A percentile compares a stretch with the other conserved stretches of the same genome.
Evolutionary conservation across 192 early-diverging fungal species (phyloP).

Genomic region (Podila horticola): DNA sequence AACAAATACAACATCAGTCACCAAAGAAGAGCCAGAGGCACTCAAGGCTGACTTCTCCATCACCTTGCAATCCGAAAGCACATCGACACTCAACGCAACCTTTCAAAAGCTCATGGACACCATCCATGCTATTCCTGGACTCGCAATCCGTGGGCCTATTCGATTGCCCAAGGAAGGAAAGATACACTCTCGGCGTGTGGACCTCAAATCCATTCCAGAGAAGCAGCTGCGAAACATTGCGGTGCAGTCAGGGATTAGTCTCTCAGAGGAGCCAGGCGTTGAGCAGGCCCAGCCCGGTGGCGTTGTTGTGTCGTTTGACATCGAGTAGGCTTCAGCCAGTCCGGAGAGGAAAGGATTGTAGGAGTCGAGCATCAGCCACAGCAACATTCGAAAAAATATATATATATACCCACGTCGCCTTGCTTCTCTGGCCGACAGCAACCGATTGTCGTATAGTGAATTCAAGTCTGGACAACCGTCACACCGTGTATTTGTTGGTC

Average conservation of each 20-base stretch:
- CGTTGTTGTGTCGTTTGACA: constrained; percentile 32
- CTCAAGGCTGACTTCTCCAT: constrained; percentile 46
- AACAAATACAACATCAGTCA: neutral
- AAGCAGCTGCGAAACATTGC: constrained; percentile 17
- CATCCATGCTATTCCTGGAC: constrained; percentile 24
- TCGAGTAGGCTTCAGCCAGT: constrained; percentile 17
- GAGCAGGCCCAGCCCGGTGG: constrained; percentile 27
- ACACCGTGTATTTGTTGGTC: too few species aligned
- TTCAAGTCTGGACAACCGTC: too few species aligned
- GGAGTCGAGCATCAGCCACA: neutral
- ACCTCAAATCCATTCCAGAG: constrained; percentile 40
- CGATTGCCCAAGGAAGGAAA: constrained; percentile 44
- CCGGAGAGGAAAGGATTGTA: neutral
- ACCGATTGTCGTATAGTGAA: too few species aligned
- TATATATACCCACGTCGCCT: too few species aligned
- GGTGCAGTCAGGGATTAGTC: constrained; percentile 19
- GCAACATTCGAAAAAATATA: too few species aligned
- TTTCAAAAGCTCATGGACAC: constrained; percentile 41
- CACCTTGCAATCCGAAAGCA: constrained; percentile 39
- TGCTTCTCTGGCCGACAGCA: too few species aligned
- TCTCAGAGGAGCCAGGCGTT: constrained; percentile 20
- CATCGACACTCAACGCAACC: constrained; percentile 23
- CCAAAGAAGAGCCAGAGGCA: neutral
- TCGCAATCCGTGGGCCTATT: constrained; percentile 37
- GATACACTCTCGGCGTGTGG: constrained; percentile 36